Conservation (phyloP, 805 yeast genomes). For the Metschnikowia continentalis region DNA sequence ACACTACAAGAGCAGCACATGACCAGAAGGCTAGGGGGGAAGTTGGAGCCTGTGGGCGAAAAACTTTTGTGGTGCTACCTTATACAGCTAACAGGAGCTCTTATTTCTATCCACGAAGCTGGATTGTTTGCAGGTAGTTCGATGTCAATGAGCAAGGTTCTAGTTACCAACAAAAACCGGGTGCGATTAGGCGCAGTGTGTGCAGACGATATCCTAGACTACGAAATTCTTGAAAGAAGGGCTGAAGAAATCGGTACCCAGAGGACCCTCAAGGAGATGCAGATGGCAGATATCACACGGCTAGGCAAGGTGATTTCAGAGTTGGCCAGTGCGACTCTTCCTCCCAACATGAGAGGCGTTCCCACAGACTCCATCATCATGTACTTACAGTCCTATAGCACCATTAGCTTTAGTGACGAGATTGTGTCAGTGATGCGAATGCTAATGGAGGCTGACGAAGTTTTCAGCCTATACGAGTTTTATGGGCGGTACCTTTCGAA, state of each 20-base stretch:
- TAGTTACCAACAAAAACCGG: slow-evolving; percentile 69
- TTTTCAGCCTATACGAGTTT: slow-evolving; percentile 23
- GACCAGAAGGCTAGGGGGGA: slow-evolving; percentile 36
- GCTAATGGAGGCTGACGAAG: slow-evolving; percentile 16
- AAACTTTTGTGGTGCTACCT: slow-evolving; percentile 70
- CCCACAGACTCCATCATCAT: slow-evolving; percentile 12
- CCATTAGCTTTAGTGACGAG: slow-evolving; percentile 34
- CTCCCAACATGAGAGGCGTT: slow-evolving; percentile 21
- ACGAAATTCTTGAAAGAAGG: slow-evolving; percentile 27
- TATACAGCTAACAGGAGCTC: slow-evolving; percentile 69
- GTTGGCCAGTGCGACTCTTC: slow-evolving; percentile 42
- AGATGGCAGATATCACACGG: slow-evolving; percentile 51
- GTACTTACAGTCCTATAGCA: slow-evolving; percentile 14
- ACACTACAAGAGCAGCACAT: slow-evolving; percentile 71
- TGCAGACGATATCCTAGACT: slow-evolving; percentile 59
- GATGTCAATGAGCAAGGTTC: slow-evolving; percentile 61
- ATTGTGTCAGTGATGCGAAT: slow-evolving; percentile 35
- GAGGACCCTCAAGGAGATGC: slow-evolving; percentile 26
- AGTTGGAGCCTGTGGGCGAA: slow-evolving; percentile 54
- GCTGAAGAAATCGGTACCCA: slow-evolving; percentile 10
- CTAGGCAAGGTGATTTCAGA: slow-evolving; percentile 61
- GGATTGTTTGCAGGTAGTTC: slow-evolving; percentile 59
- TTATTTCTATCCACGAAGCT: slow-evolving; percentile 60
- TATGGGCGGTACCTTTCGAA: slow-evolving; percentile 21
- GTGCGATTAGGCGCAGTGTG: slow-evolving; percentile 71